A percentile compares a stretch with the other conserved stretches of the same genome.
Evolutionary conservation across 345 rosid genomes (phyloP).

Genomic region (Rhodamnia rubescens): DNA sequence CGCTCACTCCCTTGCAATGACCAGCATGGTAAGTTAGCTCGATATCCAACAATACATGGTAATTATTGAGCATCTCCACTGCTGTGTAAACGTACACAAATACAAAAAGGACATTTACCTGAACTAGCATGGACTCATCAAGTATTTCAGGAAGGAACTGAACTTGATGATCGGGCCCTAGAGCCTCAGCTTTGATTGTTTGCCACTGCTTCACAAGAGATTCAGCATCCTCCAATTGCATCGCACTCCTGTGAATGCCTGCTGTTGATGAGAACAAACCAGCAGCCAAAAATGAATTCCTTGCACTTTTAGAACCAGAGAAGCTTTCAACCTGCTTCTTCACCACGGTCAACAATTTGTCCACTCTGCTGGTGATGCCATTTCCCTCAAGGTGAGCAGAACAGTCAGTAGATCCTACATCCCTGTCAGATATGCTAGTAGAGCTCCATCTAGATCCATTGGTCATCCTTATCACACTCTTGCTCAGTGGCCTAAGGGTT

Average conservation of each 20-base stretch:
- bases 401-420: constrained; percentile 23
- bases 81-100: background rate
- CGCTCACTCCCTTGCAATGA: background rate
- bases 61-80: background rate
- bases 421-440: constrained; percentile 14
- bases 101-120: constrained; percentile 29
- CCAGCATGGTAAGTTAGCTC: background rate
- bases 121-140: constrained; percentile 83
- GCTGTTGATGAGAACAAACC: constrained; percentile 27
- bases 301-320: constrained; percentile 16
- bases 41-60: background rate
- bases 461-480: constrained; percentile 20
- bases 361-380: constrained; percentile 29
- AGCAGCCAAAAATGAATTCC: constrained; percentile 28
- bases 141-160: constrained; percentile 60
- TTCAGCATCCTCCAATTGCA: constrained; percentile 88
- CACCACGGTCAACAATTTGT: constrained; percentile 33
- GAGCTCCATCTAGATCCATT: constrained; percentile 20
- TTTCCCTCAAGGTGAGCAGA: constrained; percentile 15
- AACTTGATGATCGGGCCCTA: constrained; percentile 66
- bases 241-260: constrained; percentile 34
- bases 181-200: constrained; percentile 79
- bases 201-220: constrained; percentile 88
- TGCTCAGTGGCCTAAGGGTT: constrained; percentile 34
- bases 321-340: constrained; percentile 27